Percentiles rank a stretch among this genome's conserved stretches.
Conservation (phyloP, 23 red algal species). For the Gracilaria domingensis region DNA sequence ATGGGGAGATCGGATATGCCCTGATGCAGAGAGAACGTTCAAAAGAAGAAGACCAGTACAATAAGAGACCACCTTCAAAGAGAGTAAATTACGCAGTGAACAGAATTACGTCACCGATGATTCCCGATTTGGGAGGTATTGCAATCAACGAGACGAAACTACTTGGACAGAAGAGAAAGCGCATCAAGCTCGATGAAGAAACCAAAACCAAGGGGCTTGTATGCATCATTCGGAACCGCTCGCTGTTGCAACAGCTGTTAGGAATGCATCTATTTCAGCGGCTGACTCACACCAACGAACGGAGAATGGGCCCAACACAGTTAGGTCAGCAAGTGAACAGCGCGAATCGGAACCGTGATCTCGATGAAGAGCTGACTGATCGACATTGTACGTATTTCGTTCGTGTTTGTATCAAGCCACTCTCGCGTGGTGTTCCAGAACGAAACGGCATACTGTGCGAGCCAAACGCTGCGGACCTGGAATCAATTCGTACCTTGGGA, state of each 20-base stretch:
- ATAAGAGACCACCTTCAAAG: constrained; percentile 23
- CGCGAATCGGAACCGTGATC: neutral
- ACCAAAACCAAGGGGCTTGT: neutral
- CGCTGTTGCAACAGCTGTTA: neutral
- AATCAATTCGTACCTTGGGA: constrained; percentile 17
- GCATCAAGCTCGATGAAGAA: constrained; percentile 2
- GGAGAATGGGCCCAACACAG: neutral
- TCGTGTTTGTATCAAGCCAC: constrained; percentile 37
- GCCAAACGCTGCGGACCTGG: constrained; percentile 20
- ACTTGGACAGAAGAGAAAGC: constrained; percentile 9
- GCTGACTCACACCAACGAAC: neutral
- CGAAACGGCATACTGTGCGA: constrained; percentile 48
- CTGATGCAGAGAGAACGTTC: constrained; percentile 10
- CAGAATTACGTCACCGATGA: constrained; percentile 48
- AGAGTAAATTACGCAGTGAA: constrained; percentile 51
- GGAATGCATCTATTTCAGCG: neutral
- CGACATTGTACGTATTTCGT: constrained; percentile 13
- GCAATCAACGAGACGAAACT: neutral
- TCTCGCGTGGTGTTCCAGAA: constrained; percentile 23
- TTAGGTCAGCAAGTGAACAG: too few relatives aligned
- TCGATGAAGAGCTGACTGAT: neutral
- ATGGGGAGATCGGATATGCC: constrained; percentile 18
- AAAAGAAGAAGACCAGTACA: constrained; percentile 20
- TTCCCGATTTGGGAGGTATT: constrained; percentile 25
- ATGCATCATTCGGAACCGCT: constrained; percentile 8